Conservation (phyloP, 768 basidiomycete genomes). For the Hypsizygus marmoreus region DNA sequence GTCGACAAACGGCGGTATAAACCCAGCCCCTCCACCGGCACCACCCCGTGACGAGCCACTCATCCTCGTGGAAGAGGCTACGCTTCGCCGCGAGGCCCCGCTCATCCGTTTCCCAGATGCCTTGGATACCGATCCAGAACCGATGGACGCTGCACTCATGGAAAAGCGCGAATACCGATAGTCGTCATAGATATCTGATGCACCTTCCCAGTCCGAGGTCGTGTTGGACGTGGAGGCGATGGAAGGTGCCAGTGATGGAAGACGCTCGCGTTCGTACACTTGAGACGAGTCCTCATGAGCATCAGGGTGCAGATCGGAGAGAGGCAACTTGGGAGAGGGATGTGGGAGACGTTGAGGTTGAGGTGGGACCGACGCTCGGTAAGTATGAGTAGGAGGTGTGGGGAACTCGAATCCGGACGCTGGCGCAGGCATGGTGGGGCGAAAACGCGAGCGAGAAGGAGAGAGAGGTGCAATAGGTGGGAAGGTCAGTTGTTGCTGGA, state of each 20-base stretch:
- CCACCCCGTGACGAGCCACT: conserved; percentile 1
- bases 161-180: conserved; percentile 74
- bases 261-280: conserved; percentile 14
- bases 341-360: conserved; percentile 15
- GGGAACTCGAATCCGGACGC: conserved; percentile 15
- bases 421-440: background rate
- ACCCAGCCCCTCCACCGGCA: background rate
- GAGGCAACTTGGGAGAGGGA: conserved; percentile 16
- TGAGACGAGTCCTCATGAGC: background rate
- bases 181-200: conserved; percentile 76
- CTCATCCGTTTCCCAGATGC: no score
- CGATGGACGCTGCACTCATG: conserved; percentile 43
- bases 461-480: conserved; percentile 22
- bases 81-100: conserved; percentile 28
- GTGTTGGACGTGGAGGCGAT: conserved; percentile 20
- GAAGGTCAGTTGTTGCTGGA: conserved; percentile 15
- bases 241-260: conserved; percentile 32
- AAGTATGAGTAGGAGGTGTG: conserved; percentile 10
- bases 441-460: conserved; percentile 10
- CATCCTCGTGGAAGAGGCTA: conserved; percentile 7
- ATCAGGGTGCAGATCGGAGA: background rate
- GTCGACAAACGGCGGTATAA: conserved; percentile 12
- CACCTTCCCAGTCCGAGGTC: conserved; percentile 64
- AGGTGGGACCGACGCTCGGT: conserved; percentile 3
- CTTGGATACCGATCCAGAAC: no score